Evolutionary conservation across 208 protist species (phyloP), one percentile per base, ranked within the genome.

Genomic region (Trypanosoma cruzi): DNA sequence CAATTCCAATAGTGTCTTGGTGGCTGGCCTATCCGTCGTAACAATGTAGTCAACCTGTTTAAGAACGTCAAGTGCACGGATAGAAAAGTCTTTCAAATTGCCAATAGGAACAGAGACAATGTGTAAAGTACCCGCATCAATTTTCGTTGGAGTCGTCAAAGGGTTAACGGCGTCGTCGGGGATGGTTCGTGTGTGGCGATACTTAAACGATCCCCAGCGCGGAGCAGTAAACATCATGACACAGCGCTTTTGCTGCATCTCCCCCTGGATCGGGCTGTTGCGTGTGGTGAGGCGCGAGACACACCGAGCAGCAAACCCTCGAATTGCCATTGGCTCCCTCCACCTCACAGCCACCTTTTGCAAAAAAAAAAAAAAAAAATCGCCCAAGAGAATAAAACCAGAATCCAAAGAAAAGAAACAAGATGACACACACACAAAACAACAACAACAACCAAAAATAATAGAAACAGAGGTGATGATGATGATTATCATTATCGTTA

Each of bases 31-130:
- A 68, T 97, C 88, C 0, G 83, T 83, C 0, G 88, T 94, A 29
- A 95, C 70, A 55, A 97, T 94, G 88, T 97, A 97, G 69, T 97
- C 92, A 18, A 95, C 89, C 7, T 85, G 73, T 20, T 79, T 78
- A 49, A 97, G 80, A 48, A 95, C 82, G 36, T 97, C 89, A 26
- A 97, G 64, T 11, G 88, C 82, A 26, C 92, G 89, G 31, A 92
- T 73, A 26, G 86, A 83, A 79, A 97, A 95, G 79, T 97, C 92
- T 49, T 97, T 97, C 29, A 97, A 61, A 67, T 97, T 97, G 28
- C 92, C 92, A 72, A 97, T 95, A 14, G 92, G 92, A n/a, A 94
- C 84, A 10, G 92, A 91, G 58, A 97, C 92, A 49, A 97, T 77
- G 65, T 97, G 88, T 31, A 97, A 75, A 4, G 81, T 76, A 24